Percentiles rank a stretch among this genome's conserved stretches.
Conservation (phyloP, 495 filamentous ascomycete genomes). For the Thermothielavioides terrestris region DNA sequence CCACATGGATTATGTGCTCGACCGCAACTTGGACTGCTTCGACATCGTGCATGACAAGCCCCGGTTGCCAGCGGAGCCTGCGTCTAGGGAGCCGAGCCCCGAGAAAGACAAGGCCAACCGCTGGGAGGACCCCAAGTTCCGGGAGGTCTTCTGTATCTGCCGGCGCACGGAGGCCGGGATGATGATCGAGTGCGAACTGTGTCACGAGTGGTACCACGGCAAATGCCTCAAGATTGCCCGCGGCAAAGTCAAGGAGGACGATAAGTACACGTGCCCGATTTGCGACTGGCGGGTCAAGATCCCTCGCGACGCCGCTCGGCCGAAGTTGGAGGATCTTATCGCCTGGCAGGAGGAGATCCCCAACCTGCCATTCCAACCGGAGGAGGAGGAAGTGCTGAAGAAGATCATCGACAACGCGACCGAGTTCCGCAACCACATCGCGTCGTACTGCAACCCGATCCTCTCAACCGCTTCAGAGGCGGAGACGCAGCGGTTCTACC, state of each 20-base stretch:
- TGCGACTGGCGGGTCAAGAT: slow-evolving; percentile 98
- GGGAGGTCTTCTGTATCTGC: slow-evolving; percentile 97
- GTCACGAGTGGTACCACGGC: slow-evolving; percentile 98
- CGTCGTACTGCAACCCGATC: slow-evolving; percentile 67
- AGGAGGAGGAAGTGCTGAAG: slow-evolving; percentile 79
- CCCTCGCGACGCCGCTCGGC: slow-evolving; percentile 92
- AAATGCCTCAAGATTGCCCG: slow-evolving; percentile 98
- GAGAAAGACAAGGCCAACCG: slow-evolving; percentile 44
- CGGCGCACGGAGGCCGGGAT: slow-evolving; percentile 86
- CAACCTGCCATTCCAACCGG: slow-evolving; percentile 83
- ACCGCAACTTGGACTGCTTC: slow-evolving; percentile 84
- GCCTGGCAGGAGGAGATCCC: slow-evolving; percentile 83
- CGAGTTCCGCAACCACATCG: slow-evolving; percentile 76
- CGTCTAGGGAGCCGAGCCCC: slow-evolving; percentile 76
- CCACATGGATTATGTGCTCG: slow-evolving; percentile 89
- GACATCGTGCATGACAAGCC: slow-evolving; percentile 78
- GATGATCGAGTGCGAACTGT: slow-evolving; percentile 99
- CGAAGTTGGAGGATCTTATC: slow-evolving; percentile 86
- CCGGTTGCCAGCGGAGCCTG: slow-evolving; percentile 81
- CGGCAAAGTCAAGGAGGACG: slow-evolving; percentile 95
- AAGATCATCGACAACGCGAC: slow-evolving; percentile 78
- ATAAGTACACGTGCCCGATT: slow-evolving; percentile 97
- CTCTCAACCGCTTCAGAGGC: slow-evolving; percentile 78
- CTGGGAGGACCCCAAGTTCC: slow-evolving; percentile 43
- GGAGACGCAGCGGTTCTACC: slow-evolving; percentile 87